A percentile compares a stretch with the other conserved stretches of the same genome.
These are phyloP conservation scores for Paramecium sonneborni DNA, from an alignment of 73 alveolate species.

Conservation along the genomic window DNA sequence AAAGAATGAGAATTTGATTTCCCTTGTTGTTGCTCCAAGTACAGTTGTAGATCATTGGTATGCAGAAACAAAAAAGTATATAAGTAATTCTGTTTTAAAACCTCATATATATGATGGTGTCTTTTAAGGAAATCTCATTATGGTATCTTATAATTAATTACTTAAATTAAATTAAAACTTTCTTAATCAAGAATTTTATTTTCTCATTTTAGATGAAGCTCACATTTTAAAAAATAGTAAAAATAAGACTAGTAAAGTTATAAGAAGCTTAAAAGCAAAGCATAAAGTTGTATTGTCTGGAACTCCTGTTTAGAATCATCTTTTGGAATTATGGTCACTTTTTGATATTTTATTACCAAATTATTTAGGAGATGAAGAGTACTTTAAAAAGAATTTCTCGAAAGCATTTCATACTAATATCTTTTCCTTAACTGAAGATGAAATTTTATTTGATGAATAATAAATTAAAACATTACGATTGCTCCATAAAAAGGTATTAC, in stretches of 20 bases:
- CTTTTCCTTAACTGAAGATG: slow-evolving; percentile 74
- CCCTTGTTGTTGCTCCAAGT: slow-evolving; percentile 96
- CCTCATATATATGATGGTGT: slow-evolving; percentile 67
- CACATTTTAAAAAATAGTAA: slow-evolving; percentile 94
- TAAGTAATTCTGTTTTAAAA: slow-evolving; percentile 79
- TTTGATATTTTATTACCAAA: slow-evolving; percentile 99
- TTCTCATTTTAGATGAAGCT: slow-evolving; percentile 97
- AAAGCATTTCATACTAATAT: slow-evolving; percentile 85
- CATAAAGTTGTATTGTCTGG: slow-evolving; percentile 98
- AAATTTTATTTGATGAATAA: slow-evolving; percentile 86
- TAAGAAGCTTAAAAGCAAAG: slow-evolving; percentile 85
- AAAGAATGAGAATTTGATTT: slow-evolving; percentile 67
- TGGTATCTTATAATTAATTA: slow-evolving; percentile 53
- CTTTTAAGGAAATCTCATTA: slow-evolving; percentile 51
- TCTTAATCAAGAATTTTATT: slow-evolving; percentile 80
- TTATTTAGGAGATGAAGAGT: slow-evolving; percentile 96
- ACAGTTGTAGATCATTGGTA: slow-evolving; percentile 96
- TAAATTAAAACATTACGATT: slow-evolving; percentile 83
- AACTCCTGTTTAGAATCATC: slow-evolving; percentile 99
- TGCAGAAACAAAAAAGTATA: slow-evolving; percentile 89
- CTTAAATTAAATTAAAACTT: slow-evolving; percentile 56
- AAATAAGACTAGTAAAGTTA: slow-evolving; percentile 84
- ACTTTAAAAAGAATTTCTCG: slow-evolving; percentile 90
- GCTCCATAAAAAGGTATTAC: slow-evolving; percentile 89
- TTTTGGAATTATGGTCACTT: slow-evolving; percentile 98